Evolutionary conservation across 140 eudicot genomes (phyloP).

Genomic region (Senecio squalidus): DNA sequence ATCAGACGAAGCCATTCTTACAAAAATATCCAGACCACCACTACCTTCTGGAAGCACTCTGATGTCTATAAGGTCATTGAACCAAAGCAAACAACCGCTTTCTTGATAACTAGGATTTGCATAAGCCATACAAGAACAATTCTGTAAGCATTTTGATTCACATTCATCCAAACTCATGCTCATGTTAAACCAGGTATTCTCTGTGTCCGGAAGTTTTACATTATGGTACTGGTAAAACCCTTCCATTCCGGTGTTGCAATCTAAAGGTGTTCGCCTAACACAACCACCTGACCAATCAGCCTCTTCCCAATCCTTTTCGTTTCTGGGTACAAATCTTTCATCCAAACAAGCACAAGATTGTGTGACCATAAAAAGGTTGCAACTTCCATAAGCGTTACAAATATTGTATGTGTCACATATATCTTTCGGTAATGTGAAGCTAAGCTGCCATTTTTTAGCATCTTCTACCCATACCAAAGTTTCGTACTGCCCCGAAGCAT

Average conservation of each 20-base stretch:
- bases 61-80: slow-evolving; percentile 10
- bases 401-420: too few relatives aligned
- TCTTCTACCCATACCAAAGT: slow-evolving; percentile 16
- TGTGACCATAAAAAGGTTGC: slow-evolving; percentile 1
- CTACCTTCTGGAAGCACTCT: not conserved
- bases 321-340: slow-evolving; percentile 5
- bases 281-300: too few relatives aligned
- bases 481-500: slow-evolving; percentile 13
- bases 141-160: too few relatives aligned
- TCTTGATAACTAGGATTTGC: slow-evolving; percentile 17
- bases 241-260: slow-evolving; percentile 7
- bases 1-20: not conserved
- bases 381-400: slow-evolving; percentile 30
- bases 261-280: too few relatives aligned
- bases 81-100: slow-evolving; percentile 27
- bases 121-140: slow-evolving; percentile 38
- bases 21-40: not conserved
- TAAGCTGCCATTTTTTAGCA: slow-evolving; percentile 9
- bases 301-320: not conserved
- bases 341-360: slow-evolving; percentile 2
- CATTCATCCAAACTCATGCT: too few relatives aligned
- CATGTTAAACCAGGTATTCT: too few relatives aligned
- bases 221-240: slow-evolving; percentile 26
- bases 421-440: slow-evolving; percentile 11
- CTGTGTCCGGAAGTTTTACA: slow-evolving; percentile 40